Evolutionary conservation across 2,329 filamentous ascomycete genomes (phyloP).

Genomic region (Phialophora macrospora): DNA sequence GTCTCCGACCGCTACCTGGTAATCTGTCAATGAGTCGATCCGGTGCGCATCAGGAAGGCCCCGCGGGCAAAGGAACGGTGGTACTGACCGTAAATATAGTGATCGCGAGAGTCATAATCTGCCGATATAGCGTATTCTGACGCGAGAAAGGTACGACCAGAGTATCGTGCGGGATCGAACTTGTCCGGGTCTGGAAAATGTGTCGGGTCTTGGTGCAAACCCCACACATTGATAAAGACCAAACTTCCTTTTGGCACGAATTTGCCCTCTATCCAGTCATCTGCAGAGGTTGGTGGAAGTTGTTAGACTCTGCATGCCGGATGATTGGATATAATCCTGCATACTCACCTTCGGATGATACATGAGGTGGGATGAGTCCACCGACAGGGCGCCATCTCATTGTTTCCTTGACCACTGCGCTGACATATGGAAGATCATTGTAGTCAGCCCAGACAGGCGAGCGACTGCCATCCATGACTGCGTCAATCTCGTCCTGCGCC

Average conservation of each 20-base stretch:
- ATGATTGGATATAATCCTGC: too few species aligned
- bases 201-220: conserved; percentile 45
- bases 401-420: conserved; percentile 43
- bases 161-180: conserved; percentile 50
- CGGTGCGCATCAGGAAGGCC: too few species aligned
- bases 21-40: not conserved
- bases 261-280: conserved; percentile 46
- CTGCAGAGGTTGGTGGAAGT: conserved; percentile 43
- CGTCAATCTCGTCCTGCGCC: conserved; percentile 53
- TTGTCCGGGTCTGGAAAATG: conserved; percentile 48
- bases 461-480: conserved; percentile 44
- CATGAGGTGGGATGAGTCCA: conserved; percentile 56
- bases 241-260: conserved; percentile 54
- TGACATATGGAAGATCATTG: conserved; percentile 42
- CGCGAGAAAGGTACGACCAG: conserved; percentile 39
- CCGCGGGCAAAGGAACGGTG: not conserved
- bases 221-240: conserved; percentile 57
- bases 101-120: conserved; percentile 47
- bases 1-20: conserved; percentile 38
- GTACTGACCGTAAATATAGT: conserved; percentile 37
- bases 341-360: conserved; percentile 39
- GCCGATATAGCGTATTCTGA: conserved; percentile 45
- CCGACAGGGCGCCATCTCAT: conserved; percentile 50
- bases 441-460: conserved; percentile 44
- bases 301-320: not conserved